phyloP scores from a whole-genome alignment of 2,329 filamentous ascomycete species.

The Cladophialophora chaetospira region DNA sequence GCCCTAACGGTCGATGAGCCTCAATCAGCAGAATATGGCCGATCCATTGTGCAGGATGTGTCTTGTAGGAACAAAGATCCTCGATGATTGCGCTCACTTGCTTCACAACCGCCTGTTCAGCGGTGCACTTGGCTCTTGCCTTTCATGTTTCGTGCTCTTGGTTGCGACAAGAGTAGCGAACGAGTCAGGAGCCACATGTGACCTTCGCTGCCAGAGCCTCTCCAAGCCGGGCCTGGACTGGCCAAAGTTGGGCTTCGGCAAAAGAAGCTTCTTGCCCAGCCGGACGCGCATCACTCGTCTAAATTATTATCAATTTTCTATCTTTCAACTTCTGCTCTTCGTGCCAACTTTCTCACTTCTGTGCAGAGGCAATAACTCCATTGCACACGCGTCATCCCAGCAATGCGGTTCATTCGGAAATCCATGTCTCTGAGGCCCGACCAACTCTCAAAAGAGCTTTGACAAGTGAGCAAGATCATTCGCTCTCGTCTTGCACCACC shows the following conservation, averaged over 20 bases:
- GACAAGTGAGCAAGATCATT: neutral
- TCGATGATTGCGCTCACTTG: too few species aligned
- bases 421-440: neutral
- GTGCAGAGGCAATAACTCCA: neutral
- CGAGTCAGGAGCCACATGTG: neutral
- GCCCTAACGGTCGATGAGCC: neutral
- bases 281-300: too few species aligned
- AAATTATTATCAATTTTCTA: too few species aligned
- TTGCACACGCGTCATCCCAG: too few species aligned
- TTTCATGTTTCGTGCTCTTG: neutral
- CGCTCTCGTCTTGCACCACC: conserved; percentile 6
- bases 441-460: neutral
- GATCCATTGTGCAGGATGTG: neutral
- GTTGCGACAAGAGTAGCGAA: neutral
- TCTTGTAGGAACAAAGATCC: too few species aligned
- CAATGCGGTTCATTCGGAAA: conserved; percentile 1
- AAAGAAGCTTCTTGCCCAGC: too few species aligned
- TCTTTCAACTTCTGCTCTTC: too few species aligned
- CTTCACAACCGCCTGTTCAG: too few species aligned
- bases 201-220: neutral
- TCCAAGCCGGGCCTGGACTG: neutral
- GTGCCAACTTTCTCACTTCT: too few species aligned
- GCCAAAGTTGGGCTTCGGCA: too few species aligned
- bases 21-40: neutral
- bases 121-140: neutral